phyloP scores from a whole-genome alignment of 1,284 basidiomycete species.

The Ustilago crameri region DNA sequence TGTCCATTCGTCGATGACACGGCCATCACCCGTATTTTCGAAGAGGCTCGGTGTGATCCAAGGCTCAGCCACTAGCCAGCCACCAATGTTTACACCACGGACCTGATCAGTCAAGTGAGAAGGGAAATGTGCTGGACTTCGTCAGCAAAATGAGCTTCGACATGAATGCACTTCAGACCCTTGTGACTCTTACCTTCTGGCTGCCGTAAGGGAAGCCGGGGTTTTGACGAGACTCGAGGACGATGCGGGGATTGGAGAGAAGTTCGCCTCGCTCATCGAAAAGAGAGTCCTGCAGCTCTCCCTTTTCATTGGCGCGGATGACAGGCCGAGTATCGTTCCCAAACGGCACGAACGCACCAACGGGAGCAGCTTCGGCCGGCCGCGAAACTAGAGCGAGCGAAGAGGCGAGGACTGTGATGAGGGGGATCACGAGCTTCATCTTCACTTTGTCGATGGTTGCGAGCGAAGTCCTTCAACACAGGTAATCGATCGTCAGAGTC shows the following conservation, averaged over 20 bases:
- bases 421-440: constrained; percentile 23
- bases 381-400: constrained; percentile 25
- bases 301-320: constrained; percentile 26
- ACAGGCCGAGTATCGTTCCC: constrained; percentile 43
- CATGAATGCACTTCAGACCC: no score
- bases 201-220: constrained; percentile 44
- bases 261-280: constrained; percentile 40
- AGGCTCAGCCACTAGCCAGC: constrained; percentile 66
- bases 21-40: constrained; percentile 54
- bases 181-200: constrained; percentile 19
- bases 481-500: no score
- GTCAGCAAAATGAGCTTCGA: neutral
- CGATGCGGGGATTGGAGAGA: constrained; percentile 35
- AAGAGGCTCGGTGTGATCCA: constrained; percentile 71
- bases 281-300: constrained; percentile 38
- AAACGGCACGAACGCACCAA: constrained; percentile 18
- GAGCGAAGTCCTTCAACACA: neutral
- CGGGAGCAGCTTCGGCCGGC: constrained; percentile 16
- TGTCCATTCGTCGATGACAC: constrained; percentile 83
- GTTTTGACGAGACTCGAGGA: constrained; percentile 39
- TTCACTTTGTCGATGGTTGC: neutral
- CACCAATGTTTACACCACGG: constrained; percentile 66
- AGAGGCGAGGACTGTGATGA: constrained; percentile 19
- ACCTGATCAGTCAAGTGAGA: constrained; percentile 22
- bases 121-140: neutral